phyloP scores from a whole-genome alignment of 495 filamentous ascomycete genomes.

The Hypoxylon rickii region DNA sequence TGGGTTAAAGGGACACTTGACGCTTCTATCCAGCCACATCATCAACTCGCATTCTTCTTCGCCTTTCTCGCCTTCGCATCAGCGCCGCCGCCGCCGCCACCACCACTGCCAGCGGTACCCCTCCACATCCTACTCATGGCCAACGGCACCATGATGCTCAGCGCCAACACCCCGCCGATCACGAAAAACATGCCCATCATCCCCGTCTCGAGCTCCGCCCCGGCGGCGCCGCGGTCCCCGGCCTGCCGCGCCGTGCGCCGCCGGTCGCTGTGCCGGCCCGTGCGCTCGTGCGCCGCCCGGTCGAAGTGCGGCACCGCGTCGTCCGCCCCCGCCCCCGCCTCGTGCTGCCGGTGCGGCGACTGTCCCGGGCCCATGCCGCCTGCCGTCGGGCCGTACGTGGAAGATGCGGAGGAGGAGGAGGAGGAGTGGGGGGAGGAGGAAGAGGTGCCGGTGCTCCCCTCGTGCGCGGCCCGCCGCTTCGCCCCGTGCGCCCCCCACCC shows the following conservation, averaged over 20 bases:
- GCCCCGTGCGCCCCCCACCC: constrained; percentile 65
- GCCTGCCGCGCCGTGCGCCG: constrained; percentile 36
- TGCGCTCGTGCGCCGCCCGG: constrained; percentile 65
- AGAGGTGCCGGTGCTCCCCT: constrained; percentile 39
- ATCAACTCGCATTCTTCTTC: not conserved
- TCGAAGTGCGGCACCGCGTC: constrained; percentile 65
- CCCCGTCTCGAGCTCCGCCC: constrained; percentile 27
- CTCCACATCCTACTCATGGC: constrained; percentile 18
- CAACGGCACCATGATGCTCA: constrained; percentile 44
- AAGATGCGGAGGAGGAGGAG: constrained; percentile 1
- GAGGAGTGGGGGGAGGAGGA: constrained; percentile 32
- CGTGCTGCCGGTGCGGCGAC: constrained; percentile 47
- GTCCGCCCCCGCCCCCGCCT: constrained; percentile 67
- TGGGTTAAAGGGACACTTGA: too few relatives aligned
- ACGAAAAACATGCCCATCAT: constrained; percentile 47
- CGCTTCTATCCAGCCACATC: not conserved
- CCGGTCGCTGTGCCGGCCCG: constrained; percentile 49
- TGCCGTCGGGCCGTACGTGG: constrained; percentile 35
- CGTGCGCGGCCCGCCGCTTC: constrained; percentile 54
- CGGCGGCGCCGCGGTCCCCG: constrained; percentile 9
- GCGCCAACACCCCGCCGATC: constrained; percentile 43
- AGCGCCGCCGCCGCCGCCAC: not conserved
- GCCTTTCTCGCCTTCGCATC: constrained; percentile 8
- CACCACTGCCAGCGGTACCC: constrained; percentile 13
- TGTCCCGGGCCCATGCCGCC: constrained; percentile 55